Evolutionary conservation across 441 rosid genomes (phyloP), one percentile per base, ranked within the genome.

Genomic region (Melianthus villosus): DNA sequence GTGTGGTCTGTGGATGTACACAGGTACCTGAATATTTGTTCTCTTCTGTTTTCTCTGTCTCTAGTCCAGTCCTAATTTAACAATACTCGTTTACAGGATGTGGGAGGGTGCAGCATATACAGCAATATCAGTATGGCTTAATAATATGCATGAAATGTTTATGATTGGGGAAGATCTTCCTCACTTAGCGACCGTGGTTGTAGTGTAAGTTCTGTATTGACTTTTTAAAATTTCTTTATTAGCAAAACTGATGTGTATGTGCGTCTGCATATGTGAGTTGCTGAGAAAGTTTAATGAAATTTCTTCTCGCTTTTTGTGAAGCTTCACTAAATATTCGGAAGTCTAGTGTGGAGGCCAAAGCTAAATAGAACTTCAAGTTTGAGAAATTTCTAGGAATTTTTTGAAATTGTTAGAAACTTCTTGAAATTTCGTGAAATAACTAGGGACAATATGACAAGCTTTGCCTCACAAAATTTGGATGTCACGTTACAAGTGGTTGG

Each of bases 1-100:
- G 65, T 81, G 25, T 79, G 83, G 87, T 72, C 94, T 34, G 78
- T 81, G 46, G 95, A 89, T 44, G 82, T 83, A 46, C 97, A 83
- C 65, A 72, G 95, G 92, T 83, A 59, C 31, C 7, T 16, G 28
- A 25, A 15, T 26, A 41, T 27, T 7, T 44, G 48, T 46, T 35
- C 50, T 51, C 43, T 17, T n/a, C 23, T 27, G 18, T 20, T 8
- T 33, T 44, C 17, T 36, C 42, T 32, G 19, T 4, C 16, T 34
- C 10, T 17, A 18, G 32, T 39, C 43, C 39, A n/a, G 33, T 13
- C 32, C 16, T 42, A 26, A 45, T 6, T 47, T 61, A 20, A 57
- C 41, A 18, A 51, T 38, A 25, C 6, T 48, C 49, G 43, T 60
- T 51, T 59, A 28, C 73, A 89, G 98, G 62, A 73, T 83, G 83